Base-by-base conservation (phyloP, 257 asterid genomes). In the Handroanthus guayacan region DNA sequence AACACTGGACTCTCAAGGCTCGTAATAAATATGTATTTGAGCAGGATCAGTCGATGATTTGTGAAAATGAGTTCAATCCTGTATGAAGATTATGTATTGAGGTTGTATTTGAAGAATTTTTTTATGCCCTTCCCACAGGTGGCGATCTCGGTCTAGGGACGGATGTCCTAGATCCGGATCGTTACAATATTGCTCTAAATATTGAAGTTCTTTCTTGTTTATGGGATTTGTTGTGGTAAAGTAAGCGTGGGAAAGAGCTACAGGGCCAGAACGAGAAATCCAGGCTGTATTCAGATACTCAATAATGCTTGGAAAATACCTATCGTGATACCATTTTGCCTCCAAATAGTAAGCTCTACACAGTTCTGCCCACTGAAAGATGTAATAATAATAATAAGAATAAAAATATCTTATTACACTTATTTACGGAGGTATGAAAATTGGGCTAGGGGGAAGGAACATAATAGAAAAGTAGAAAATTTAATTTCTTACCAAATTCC, bases 261-360 rank as follows among this genome's bases (percentile, higher is more conserved):
- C 5, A 5, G 90, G 92, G 3, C 89, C 90, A 0, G 84, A n/a
- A 16, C 71, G 63, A n/a, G 92, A 58, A 67, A 84, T 44, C 80
- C 78, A 76, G 1, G 89, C 87, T 3, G 20, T 69, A 1, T 77
- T 71, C 3, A 87, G 73, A 62, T 77, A 89, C 81, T 86, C 89
- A n/a, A 76, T 18, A 55, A 81, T 57, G 72, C 76, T 79, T 4
- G 90, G 90, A 52, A 79, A 44, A 67, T 84, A 77, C 8, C 89
- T 79, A 5, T 77, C 72, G 41, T 79, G 74, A 67, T 72, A 82
- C 90, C 90, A 88, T 69, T n/a, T 79, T 54, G 89, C 92, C 62
- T 86, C 92, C 65, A 55, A 6, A 74, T 78, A 45, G 80, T 78
- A 86, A n/a, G 75, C 52, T 78, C 76, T 39, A 52, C 90, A 72